Base-by-base conservation (phyloP, 495 filamentous ascomycete genomes). In the Aspergillus kassunensis region DNA sequence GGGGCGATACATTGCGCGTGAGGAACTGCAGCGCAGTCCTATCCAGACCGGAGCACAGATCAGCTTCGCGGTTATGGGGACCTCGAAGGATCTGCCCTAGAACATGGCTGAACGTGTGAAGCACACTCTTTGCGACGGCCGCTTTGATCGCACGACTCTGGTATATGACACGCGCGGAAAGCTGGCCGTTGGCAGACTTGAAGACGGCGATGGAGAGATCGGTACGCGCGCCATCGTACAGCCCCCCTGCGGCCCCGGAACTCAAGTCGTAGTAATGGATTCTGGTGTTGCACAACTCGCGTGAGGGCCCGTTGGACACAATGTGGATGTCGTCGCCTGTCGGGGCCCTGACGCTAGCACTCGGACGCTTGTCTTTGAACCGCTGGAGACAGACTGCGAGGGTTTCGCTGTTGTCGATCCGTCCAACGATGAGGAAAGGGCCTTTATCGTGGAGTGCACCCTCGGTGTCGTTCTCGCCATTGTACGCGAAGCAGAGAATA, bases 371-470 rank as follows among this genome's bases (percentile, higher is more conserved):
- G 5, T 44, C 42, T n/a, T 30, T 31, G n/a, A 44, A 30, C 15
- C 42, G 42, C n/a, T 44, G 42, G 0, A 44, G 16, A 18, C 42
- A 44, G 10, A 44, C 42, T 2, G 42, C 42, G 7, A 44, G 13
- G 4, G 42, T 44, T 4, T 44, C 42, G 42, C n/a, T 44, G 25
- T 44, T 44, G 42, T 44, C 42, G 1, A 44, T 25, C 2, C 42
- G 24, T 4, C 42, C 42, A 25, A 44, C 6, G n/a, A 44, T 9
- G 2, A 40, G 2, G 16, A 21, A 7, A 9, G 18, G 37, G 20
- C 2, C 1, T 21, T 21, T n/a, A n/a, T n/a, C 37, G 7, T 5
- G 9, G 4, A 12, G 18, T 9, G 2, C 35, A 23, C 4, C 10
- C 1, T 24, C 23, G 16, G 7, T 4, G n/a, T 2, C 21, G n/a